phyloP scores from a whole-genome alignment of 108 stramenopile genomes.

The Epipyxis sp. region DNA sequence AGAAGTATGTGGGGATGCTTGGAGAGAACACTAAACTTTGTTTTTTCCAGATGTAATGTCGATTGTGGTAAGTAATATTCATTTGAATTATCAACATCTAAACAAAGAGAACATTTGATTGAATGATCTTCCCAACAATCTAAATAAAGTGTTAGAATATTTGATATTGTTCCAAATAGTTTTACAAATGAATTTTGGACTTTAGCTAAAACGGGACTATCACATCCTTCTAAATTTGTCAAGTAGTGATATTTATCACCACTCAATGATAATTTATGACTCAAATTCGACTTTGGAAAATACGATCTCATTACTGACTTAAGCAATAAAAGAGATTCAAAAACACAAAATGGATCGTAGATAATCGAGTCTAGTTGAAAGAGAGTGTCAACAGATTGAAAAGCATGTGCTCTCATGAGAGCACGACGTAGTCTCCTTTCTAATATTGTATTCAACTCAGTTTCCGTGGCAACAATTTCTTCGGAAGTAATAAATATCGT shows the following conservation, averaged over 20 bases:
- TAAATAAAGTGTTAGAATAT: conserved; percentile 33
- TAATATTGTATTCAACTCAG: neutral
- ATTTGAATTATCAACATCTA: neutral
- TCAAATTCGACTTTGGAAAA: conserved; percentile 33
- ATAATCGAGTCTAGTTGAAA: neutral
- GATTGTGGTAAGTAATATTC: no score
- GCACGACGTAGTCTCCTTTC: neutral
- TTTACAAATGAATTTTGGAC: conserved; percentile 45
- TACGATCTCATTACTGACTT: neutral
- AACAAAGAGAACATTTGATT: neutral
- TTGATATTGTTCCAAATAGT: conserved; percentile 40
- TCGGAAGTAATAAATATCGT: neutral
- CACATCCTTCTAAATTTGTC: conserved; percentile 45
- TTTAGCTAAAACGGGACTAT: conserved; percentile 15
- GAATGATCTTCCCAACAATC: conserved; percentile 35
- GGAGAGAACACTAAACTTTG: no score
- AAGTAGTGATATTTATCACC: conserved; percentile 43
- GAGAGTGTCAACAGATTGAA: neutral
- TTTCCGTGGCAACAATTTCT: neutral
- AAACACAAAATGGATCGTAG: neutral
- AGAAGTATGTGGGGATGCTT: neutral
- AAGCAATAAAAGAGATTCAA: no score
- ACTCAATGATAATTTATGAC: conserved; percentile 33
- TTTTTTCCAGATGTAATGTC: no score
- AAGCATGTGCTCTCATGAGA: neutral